phyloP scores from a whole-genome alignment of 768 basidiomycete genomes.

The Rhizopogon vulgaris region DNA sequence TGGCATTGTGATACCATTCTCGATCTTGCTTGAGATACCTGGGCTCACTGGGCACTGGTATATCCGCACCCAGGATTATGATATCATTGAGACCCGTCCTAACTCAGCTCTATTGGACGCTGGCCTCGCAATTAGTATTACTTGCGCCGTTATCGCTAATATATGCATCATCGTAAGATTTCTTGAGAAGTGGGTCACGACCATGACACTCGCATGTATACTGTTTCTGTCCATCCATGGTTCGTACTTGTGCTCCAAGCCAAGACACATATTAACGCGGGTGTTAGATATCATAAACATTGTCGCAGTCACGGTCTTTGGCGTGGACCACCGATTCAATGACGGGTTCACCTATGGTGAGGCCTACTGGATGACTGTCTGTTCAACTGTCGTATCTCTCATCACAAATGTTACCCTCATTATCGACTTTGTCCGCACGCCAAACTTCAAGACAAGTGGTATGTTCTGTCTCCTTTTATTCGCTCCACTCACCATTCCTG shows the following conservation, averaged over 20 bases:
- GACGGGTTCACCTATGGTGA: slow-evolving; percentile 68
- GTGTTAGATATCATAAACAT: slow-evolving; percentile 64
- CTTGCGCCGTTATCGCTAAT: slow-evolving; percentile 64
- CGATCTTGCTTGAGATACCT: slow-evolving; percentile 78
- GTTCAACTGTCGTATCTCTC: slow-evolving; percentile 62
- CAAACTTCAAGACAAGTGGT: slow-evolving; percentile 63
- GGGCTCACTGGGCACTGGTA: slow-evolving; percentile 75
- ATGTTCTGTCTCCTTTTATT: slow-evolving; percentile 9
- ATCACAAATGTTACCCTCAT: slow-evolving; percentile 65
- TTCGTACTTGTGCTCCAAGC: slow-evolving; percentile 23
- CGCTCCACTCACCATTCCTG: neutral
- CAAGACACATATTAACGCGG: neutral
- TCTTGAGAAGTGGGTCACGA: slow-evolving; percentile 58
- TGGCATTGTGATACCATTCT: slow-evolving; percentile 65
- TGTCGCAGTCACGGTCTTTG: slow-evolving; percentile 51
- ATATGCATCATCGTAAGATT: slow-evolving; percentile 63
- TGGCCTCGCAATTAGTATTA: slow-evolving; percentile 63
- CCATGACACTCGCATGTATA: slow-evolving; percentile 60
- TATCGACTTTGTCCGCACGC: slow-evolving; percentile 51
- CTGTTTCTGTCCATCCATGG: slow-evolving; percentile 65
- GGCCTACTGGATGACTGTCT: slow-evolving; percentile 73
- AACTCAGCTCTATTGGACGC: slow-evolving; percentile 56
- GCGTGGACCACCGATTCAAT: slow-evolving; percentile 49
- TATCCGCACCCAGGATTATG: slow-evolving; percentile 39
- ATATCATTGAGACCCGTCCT: slow-evolving; percentile 37